Evolutionary conservation across 805 yeast genomes (phyloP), one percentile per base, ranked within the genome.

Genomic region (Ogataea pignaliae): DNA sequence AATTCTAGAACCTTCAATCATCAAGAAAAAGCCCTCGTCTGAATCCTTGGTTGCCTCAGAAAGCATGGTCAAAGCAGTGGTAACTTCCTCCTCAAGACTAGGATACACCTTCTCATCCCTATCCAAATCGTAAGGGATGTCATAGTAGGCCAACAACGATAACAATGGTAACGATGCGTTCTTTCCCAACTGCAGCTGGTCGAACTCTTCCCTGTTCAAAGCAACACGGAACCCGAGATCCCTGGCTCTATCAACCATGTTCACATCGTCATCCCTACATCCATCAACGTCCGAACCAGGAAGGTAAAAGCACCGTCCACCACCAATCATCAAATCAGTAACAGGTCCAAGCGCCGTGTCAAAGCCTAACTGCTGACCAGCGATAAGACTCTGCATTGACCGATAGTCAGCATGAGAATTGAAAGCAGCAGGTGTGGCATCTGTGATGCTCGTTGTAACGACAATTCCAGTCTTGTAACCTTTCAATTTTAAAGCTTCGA

Each of bases 351-450:
- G 71, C 1, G 90, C 83, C 13, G 63, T 54, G 56, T 87, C 84
- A 34, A 77, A 73, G 31, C 97, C 97, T 47, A 90, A 63, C 60
- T 88, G 93, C 48, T 90, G 97, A 56, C 79, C 78, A 3, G 97
- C 97, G 60, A 90, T 88, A 64, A 81, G 71, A 59, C 85, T 90
- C 63, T 89, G 95, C 68, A 85, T 87, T 53, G 68, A 73, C 59
- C 98, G 75, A 59, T 70, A 75, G 51, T 81, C 82, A 12, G 75
- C 93, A 61, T 90, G 98, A 2, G 95, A 56, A 34, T 88, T 79
- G 61, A 88, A 90, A 0, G 90, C 81, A 11, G 96, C 97, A 0
- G 97, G 97, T 0, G 97, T 90, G 13, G 97, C 97, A 61, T 90
- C 97, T 9, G 97, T 88, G 52, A 90, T 78, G 50, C 95, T 76